Percentiles rank a stretch among this genome's conserved stretches.
phyloP scores from a whole-genome alignment of 306 rosid genomes.

The Vigna reflexopilosa region DNA sequence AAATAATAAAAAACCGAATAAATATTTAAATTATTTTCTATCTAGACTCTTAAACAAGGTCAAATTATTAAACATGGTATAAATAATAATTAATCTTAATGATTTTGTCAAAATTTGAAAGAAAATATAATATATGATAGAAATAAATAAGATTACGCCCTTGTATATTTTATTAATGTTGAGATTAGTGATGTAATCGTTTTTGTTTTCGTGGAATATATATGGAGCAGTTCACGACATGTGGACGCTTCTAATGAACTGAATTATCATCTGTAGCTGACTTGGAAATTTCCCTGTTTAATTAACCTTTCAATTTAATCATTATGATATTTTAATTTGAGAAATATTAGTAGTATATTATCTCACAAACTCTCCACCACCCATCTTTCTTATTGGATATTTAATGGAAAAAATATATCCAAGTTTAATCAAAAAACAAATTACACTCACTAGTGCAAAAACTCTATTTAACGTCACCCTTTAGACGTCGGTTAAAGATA shows the following conservation, averaged over 20 bases:
- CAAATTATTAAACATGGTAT: no score
- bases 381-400: not conserved
- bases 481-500: no score
- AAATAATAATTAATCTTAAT: no score
- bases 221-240: not conserved
- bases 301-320: not conserved
- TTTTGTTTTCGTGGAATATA: not conserved
- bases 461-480: no score
- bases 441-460: no score
- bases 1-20: no score
- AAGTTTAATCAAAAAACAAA: no score
- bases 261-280: not conserved
- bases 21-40: no score
- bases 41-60: no score
- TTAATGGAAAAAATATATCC: not conserved
- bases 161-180: not conserved
- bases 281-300: not conserved
- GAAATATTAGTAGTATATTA: not conserved
- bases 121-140: no score
- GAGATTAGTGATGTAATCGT: not conserved
- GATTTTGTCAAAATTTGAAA: no score
- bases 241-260: not conserved
- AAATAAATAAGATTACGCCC: not conserved
- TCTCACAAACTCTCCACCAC: not conserved
- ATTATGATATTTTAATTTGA: not conserved